Conservation (phyloP, 495 filamentous ascomycete genomes). For the Astrocystis sublimbata region DNA sequence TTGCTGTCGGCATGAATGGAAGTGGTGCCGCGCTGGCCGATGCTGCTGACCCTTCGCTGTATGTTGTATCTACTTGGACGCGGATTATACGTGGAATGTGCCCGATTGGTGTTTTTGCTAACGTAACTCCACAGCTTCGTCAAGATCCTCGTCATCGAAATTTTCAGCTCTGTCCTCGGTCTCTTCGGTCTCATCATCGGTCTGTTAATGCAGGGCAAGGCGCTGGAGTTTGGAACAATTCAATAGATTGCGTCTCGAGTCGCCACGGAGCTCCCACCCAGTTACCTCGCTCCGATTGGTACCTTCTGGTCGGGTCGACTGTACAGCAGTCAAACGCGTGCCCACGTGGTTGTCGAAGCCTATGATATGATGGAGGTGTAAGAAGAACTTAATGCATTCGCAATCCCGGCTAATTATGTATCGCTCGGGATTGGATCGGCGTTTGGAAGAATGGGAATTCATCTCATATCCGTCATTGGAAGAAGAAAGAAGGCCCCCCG, state of each 20-base stretch:
- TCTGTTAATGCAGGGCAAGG: slow-evolving; percentile 80
- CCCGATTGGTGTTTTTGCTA: slow-evolving; percentile 18
- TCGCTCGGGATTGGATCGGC: slow-evolving; percentile 19
- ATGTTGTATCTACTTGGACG: slow-evolving; percentile 40
- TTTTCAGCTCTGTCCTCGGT: slow-evolving; percentile 97
- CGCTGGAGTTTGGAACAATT: slow-evolving; percentile 64
- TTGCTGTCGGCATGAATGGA: slow-evolving; percentile 97
- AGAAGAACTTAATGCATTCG: slow-evolving; percentile 17
- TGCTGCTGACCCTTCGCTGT: slow-evolving; percentile 90
- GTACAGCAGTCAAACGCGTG: neutral
- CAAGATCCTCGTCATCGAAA: slow-evolving; percentile 98
- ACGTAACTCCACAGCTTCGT: slow-evolving; percentile 71
- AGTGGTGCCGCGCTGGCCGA: slow-evolving; percentile 95
- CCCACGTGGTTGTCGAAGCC: slow-evolving; percentile 9
- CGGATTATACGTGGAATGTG: neutral
- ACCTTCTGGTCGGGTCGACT: slow-evolving; percentile 6
- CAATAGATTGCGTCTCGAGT: slow-evolving; percentile 8
- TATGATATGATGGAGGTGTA: neutral
- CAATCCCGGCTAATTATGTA: slow-evolving; percentile 16
- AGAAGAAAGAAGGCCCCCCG: too few relatives aligned
- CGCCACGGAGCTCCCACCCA: neutral
- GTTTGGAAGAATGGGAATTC: slow-evolving; percentile 18
- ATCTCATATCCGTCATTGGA: slow-evolving; percentile 9
- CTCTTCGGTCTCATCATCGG: slow-evolving; percentile 98
- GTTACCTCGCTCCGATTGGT: neutral